These are phyloP conservation scores for Marasmius sp. DNA, from an alignment of 1,284 basidiomycete genomes.

Conservation along the genomic window DNA sequence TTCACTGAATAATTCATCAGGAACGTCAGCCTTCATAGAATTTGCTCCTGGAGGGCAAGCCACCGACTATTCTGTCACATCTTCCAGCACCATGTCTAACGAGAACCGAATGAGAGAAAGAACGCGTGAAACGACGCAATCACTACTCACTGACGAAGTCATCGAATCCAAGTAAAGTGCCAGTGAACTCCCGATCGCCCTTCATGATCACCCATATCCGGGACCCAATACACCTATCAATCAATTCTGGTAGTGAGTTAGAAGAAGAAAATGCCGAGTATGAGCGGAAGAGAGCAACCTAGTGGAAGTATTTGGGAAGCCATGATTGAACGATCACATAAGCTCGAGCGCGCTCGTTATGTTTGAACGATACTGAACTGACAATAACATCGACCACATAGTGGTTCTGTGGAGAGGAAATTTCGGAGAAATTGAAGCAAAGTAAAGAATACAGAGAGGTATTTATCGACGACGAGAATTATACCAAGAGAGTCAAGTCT, in stretches of 20 bases:
- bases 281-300: slow-evolving; percentile 29
- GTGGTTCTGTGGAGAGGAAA: too few relatives aligned
- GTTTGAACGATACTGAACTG: too few relatives aligned
- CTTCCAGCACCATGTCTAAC: slow-evolving; percentile 96
- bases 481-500: neutral
- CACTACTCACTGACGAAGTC: slow-evolving; percentile 97
- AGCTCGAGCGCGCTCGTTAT: neutral
- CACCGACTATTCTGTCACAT: slow-evolving; percentile 92
- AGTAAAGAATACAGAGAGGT: neutral
- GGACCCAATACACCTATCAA: slow-evolving; percentile 93
- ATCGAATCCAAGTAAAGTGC: slow-evolving; percentile 95
- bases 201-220: slow-evolving; percentile 98
- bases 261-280: slow-evolving; percentile 1
- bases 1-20: slow-evolving; percentile 62
- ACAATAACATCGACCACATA: too few relatives aligned
- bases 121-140: neutral
- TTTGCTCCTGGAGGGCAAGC: slow-evolving; percentile 2
- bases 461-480: neutral
- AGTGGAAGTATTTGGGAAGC: slow-evolving; percentile 57
- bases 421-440: neutral
- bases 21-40: slow-evolving; percentile 3
- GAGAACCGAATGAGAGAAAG: slow-evolving; percentile 1
- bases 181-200: slow-evolving; percentile 92
- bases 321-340: slow-evolving; percentile 29
- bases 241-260: slow-evolving; percentile 62